phyloP scores from a whole-genome alignment of 225 moss, liverwort and hornwort genomes.

The Thuidium tamariscinum region DNA sequence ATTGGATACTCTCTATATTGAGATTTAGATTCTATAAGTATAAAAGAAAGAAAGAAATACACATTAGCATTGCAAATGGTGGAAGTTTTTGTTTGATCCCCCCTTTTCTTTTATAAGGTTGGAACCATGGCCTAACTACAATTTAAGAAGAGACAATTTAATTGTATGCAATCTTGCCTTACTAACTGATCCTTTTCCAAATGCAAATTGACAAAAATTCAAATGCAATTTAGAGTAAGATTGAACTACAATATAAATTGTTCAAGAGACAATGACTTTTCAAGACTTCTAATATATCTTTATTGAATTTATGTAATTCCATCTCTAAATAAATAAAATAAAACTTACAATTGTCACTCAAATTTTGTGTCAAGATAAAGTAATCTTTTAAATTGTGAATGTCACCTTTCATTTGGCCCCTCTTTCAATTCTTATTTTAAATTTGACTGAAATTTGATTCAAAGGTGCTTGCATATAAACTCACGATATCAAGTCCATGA shows the following conservation, averaged over 20 bases:
- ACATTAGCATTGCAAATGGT: not conserved
- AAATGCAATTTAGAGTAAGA: not conserved
- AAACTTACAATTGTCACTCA: not conserved
- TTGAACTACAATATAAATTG: fast-evolving
- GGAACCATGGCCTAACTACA: fast-evolving
- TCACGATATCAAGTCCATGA: too few relatives aligned
- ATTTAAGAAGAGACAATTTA: not conserved
- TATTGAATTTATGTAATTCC: not conserved
- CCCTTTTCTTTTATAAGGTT: too few relatives aligned
- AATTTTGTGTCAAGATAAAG: too few relatives aligned
- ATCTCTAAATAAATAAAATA: not conserved
- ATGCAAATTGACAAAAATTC: too few relatives aligned
- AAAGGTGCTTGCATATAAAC: fast-evolving
- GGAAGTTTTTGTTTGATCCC: not conserved
- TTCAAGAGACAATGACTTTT: not conserved
- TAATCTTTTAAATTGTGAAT: not conserved
- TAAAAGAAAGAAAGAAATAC: not conserved
- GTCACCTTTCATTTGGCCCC: not conserved
- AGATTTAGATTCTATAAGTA: not conserved
- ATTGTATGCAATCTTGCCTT: not conserved
- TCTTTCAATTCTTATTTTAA: not conserved
- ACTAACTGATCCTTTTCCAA: fast-evolving
- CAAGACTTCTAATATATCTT: not conserved
- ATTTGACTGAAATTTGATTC: not conserved
- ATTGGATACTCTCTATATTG: not conserved